Evolutionary conservation across 2,329 filamentous ascomycete genomes (phyloP), one percentile per base, ranked within the genome.

Genomic region (Beauveria asiatica): DNA sequence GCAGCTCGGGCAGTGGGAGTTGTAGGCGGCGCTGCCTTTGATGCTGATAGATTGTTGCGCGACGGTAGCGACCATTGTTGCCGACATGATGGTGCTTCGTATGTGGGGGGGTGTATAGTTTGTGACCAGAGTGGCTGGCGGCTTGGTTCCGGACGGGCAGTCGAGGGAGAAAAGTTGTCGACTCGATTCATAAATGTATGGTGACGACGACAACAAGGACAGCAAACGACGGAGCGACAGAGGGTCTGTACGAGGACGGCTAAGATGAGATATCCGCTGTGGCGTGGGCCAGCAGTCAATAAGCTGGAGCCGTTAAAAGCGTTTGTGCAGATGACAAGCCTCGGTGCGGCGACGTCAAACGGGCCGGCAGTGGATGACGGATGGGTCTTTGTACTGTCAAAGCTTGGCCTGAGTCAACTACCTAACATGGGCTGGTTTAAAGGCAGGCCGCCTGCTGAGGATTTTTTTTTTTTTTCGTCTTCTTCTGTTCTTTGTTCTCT

Each of bases 1-100:
- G 72, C 81, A 83, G 67, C 74, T 75, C 0, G 81, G 79, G 65
- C 81, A 83, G 75, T 76, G 76, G 42, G 70, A 66, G 25, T 65
- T 13, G 49, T 33, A 2, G n/a, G 19, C 65, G 39, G 66, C 61
- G 69, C 61, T 67, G 65, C 65, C 63, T 59, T 65, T 60, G 48
- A 66, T 66, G 54, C 68, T 64, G 57, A 59, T 65, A 59, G 48
- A 64, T 19, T 54, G 62, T 61, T 51, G 63, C 60, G 71, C 67
- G 71, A 72, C 71, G 59, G 74, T 73, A 63, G 73, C 64, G 65
- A 73, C 68, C 68, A 72, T 70, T 63, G 70, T 70, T 30, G 64
- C 63, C 48, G 66, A 63, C 64, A 68, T 67, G 52, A 39, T 39
- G 56, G 44, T 30, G 46, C 25, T 42, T 23, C 16, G 2, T 17